Base-by-base conservation (phyloP, 1,284 basidiomycete species). In the Trametes sp. region DNA sequence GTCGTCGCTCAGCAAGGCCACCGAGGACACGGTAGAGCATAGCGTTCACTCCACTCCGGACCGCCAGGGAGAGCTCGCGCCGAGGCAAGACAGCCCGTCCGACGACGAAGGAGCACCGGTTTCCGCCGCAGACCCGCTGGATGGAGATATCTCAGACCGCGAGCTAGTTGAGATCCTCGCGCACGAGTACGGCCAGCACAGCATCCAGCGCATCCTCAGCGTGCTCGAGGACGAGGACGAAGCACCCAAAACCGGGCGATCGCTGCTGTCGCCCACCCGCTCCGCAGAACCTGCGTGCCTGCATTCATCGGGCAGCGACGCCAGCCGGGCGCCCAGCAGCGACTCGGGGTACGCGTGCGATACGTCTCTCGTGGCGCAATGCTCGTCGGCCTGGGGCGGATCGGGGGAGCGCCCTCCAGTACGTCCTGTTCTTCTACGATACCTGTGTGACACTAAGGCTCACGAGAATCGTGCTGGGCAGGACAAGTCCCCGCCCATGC, bases 171-270 rank as follows among this genome's bases (percentile, higher is more conserved):
- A 53, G 24, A 21, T 28, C 26, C 56, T 33, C 28, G 56, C 46
- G 28, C 36, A n/a, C 28, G 57, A 59, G 23, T 46, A 52, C 50
- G 57, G 50, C 24, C 41, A 45, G 16, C 41, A 59, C 31, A 53
- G 33, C 33, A 36, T 59, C 33, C 31, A 52, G 11, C 57, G 42
- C 41, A 53, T 59, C 31, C 42, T 53, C 19, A 52, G 50, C 50
- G 50, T 53, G 8, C 21, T 59, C 4, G 31, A 53, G 5, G 50
- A 59, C 31, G 48, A 38, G 19, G 28, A 23, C 4, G 35, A 50
- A 13, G n/a, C 21, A 19, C 45, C 35, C n/a, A 29, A 23, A n/a
- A 26, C 21, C 4, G 29, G 23, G 2, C 44, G 44, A 9, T 56
- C 54, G 21, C 31, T 56, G 13, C 33, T 56, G 23, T 56, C 44